These are phyloP conservation scores for Lodderomyces jiufengensis DNA, from an alignment of 1,139 yeast species.

Conservation along the genomic window DNA sequence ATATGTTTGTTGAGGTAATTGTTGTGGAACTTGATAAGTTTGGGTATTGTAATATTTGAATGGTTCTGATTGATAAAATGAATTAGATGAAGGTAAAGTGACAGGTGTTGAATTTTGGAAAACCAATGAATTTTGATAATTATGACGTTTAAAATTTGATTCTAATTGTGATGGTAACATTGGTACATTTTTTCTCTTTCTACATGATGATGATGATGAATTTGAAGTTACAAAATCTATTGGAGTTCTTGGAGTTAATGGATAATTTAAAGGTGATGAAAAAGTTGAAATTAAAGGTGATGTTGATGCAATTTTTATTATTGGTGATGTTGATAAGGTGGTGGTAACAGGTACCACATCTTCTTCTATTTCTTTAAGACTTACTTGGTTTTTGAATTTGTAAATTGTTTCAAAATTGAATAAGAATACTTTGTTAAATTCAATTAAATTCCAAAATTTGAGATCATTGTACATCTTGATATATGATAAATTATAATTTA, in stretches of 20 bases:
- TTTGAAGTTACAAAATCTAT: constrained; percentile 8
- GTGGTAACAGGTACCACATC: background rate
- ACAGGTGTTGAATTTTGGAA: too few species aligned
- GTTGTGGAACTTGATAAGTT: background rate
- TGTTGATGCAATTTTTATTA: background rate
- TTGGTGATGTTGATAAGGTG: constrained; percentile 5
- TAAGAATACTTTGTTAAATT: constrained; percentile 2
- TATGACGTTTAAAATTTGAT: too few species aligned
- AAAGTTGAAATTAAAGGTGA: constrained; percentile 6
- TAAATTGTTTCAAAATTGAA: too few species aligned
- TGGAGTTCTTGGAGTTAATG: constrained; percentile 18
- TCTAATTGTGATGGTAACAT: constrained; percentile 1
- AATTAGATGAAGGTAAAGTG: too few species aligned
- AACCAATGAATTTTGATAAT: too few species aligned
- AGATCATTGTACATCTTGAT: constrained; percentile 20
- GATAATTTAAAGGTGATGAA: constrained; percentile 13
- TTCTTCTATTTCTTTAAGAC: background rate
- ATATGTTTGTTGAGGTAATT: background rate
- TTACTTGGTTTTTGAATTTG: too few species aligned
- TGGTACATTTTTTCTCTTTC: background rate
- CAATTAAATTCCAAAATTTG: constrained; percentile 23
- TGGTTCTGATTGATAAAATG: too few species aligned
- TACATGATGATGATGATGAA: constrained; percentile 1
- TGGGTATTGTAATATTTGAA: too few species aligned
- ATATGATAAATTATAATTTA: constrained; percentile 29